Evolutionary conservation across 148 eudicot species (phyloP).

Genomic region (Chenopodium suecicum): DNA sequence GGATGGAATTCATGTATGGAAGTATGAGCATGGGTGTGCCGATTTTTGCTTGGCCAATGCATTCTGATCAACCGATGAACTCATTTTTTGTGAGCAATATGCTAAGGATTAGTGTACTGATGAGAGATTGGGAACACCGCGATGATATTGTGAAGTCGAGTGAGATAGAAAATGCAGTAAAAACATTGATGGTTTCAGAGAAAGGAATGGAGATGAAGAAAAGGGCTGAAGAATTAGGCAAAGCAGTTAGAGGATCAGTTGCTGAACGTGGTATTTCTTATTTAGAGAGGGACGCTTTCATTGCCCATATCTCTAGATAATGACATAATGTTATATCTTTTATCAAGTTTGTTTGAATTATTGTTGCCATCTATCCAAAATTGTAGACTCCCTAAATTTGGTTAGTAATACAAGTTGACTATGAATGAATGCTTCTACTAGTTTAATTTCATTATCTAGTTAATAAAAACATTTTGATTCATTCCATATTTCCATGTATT

Average conservation of each 20-base stretch:
- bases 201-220: slow-evolving; percentile 44
- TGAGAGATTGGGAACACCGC: slow-evolving; percentile 43
- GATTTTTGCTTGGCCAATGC: slow-evolving; percentile 57
- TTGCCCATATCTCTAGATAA: slow-evolving; percentile 17
- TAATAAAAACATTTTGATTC: too few relatives aligned
- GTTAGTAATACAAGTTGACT: too few relatives aligned
- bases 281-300: slow-evolving; percentile 46
- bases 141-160: slow-evolving; percentile 25
- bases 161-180: slow-evolving; percentile 32
- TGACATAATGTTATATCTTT: neutral
- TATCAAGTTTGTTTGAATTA: too few relatives aligned
- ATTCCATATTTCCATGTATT: too few relatives aligned
- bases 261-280: slow-evolving; percentile 38
- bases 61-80: slow-evolving; percentile 60
- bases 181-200: slow-evolving; percentile 34
- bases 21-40: slow-evolving; percentile 58
- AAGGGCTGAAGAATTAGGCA: slow-evolving; percentile 36
- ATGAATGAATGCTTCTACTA: too few relatives aligned
- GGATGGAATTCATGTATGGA: slow-evolving; percentile 72
- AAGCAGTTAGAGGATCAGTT: slow-evolving; percentile 21
- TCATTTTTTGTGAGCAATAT: slow-evolving; percentile 35
- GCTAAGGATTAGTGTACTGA: slow-evolving; percentile 32
- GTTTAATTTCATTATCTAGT: too few relatives aligned
- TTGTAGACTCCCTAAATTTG: too few relatives aligned
- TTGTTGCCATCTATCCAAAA: too few relatives aligned